These are phyloP conservation scores for Entomophthora muscae DNA, from an alignment of 371 early-diverging fungal genomes.

Conservation along the genomic window DNA sequence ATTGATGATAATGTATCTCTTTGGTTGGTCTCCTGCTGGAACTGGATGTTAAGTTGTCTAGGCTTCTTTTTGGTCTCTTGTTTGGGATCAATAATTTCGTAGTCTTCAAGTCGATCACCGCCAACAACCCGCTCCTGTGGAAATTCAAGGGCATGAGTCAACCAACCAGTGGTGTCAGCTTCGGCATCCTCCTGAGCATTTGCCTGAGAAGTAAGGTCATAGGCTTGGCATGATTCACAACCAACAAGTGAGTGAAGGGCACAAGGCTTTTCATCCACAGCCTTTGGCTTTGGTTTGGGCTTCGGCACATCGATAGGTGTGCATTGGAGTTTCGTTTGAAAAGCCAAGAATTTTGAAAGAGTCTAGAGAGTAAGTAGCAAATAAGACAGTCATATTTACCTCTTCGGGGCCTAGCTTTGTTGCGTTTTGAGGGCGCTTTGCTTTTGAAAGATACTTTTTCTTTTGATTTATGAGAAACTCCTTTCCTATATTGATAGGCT, in stretches of 20 bases:
- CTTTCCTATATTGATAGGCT: neutral
- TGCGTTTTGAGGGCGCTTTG: neutral
- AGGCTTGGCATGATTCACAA: constrained; percentile 38
- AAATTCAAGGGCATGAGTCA: constrained; percentile 45
- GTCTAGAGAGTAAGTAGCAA: constrained; percentile 1
- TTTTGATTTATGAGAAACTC: neutral
- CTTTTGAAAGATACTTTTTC: neutral
- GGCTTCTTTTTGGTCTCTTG: neutral
- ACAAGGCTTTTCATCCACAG: constrained; percentile 24
- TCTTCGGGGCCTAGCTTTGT: neutral
- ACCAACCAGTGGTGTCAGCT: constrained; percentile 34
- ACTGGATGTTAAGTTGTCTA: neutral
- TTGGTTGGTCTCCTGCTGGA: neutral
- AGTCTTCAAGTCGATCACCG: constrained; percentile 45
- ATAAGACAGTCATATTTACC: neutral
- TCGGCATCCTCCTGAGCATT: constrained; percentile 15
- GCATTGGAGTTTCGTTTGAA: constrained; percentile 8
- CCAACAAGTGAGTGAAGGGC: constrained; percentile 36
- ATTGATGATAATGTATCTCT: neutral
- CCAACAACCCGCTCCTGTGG: constrained; percentile 37
- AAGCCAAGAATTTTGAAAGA: neutral
- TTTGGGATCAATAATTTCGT: constrained; percentile 52
- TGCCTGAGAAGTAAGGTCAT: constrained; percentile 10
- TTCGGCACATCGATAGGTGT: constrained; percentile 12
- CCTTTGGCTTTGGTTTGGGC: constrained; percentile 14